A percentile compares a stretch with the other conserved stretches of the same genome.
Conservation (phyloP, 2,329 filamentous ascomycete genomes). For the Verticillium zaregamsianum region DNA sequence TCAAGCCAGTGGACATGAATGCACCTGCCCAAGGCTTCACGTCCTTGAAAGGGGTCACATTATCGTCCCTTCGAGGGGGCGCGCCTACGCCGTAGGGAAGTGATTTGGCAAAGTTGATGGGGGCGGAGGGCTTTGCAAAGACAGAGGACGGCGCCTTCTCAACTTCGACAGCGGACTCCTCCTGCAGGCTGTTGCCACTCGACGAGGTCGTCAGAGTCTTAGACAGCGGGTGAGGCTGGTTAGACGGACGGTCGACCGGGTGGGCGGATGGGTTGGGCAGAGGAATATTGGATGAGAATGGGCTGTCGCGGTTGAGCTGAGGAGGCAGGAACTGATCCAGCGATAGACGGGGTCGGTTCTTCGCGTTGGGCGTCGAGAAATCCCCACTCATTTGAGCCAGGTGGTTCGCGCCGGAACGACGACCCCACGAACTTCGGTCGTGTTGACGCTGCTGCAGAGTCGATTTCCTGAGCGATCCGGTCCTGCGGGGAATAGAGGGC, state of each 20-base stretch:
- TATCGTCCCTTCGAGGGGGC: slow-evolving; percentile 23
- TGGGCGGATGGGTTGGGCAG: slow-evolving; percentile 51
- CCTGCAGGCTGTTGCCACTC: slow-evolving; percentile 71
- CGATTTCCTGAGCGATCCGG: slow-evolving; percentile 77
- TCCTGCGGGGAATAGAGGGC: slow-evolving; percentile 58
- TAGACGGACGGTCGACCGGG: slow-evolving; percentile 33
- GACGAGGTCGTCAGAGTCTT: slow-evolving; percentile 83
- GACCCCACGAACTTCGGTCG: slow-evolving; percentile 61
- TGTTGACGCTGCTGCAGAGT: slow-evolving; percentile 81
- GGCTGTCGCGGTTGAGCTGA: slow-evolving; percentile 54
- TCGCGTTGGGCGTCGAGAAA: slow-evolving; percentile 49
- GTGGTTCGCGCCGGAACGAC: slow-evolving; percentile 53
- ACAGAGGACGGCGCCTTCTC: slow-evolving; percentile 46
- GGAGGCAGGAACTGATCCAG: slow-evolving; percentile 73
- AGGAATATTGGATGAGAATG: slow-evolving; percentile 54
- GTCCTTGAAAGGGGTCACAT: slow-evolving; percentile 53
- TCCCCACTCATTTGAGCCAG: slow-evolving; percentile 49
- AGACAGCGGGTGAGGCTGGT: slow-evolving; percentile 77
- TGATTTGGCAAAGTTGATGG: slow-evolving; percentile 66
- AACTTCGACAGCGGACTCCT: slow-evolving; percentile 51
- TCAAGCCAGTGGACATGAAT: slow-evolving; percentile 89
- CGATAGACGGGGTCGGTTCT: slow-evolving; percentile 68
- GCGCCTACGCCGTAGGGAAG: slow-evolving; percentile 55
- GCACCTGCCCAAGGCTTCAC: slow-evolving; percentile 75
- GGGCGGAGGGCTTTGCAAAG: slow-evolving; percentile 46